Base-by-base conservation (phyloP, 2,329 filamentous ascomycete species). In the Paecilomyces formosus region DNA sequence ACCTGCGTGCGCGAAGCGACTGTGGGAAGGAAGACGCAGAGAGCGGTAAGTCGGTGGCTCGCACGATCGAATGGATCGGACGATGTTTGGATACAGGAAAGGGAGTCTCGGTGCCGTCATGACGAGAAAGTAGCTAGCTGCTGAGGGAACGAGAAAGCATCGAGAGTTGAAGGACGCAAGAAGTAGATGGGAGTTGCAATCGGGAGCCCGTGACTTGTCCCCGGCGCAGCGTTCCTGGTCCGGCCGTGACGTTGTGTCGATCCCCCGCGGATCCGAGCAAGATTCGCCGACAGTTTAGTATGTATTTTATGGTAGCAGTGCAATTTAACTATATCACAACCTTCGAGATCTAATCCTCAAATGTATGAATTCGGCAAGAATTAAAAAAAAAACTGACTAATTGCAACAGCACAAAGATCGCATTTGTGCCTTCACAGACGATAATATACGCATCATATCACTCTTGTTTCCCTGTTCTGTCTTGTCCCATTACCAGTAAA, bases 71-170 rank as follows among this genome's bases (percentile, higher is more conserved):
- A 80, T 71, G 15, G 80, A 78, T 57, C 85, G 84, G 72, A 87
- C 83, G 57, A 89, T 73, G 64, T 85, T 84, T 53, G 88, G 86
- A 64, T 88, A 89, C 18, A 90, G 78, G 67, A 89, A 89, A 15
- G 84, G 83, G 60, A 90, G 77, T 66, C 87, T 81, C 60, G 79
- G 76, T 24, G 82, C 79, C 62, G 86, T 80, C 85, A 90, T 90
- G 61, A 66, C 71, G 55, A 53, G 53, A 53, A 51, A 52, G 24
- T 1, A 26, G 24, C 7, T 26, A 58, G 54, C n/a, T 26, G 57
- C 21, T 18, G 45, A 30, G 51, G 31, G 35, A 58, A 18, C 55
- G 30, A 12, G 49, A 51, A 26, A 45, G 45, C 12, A 56, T 31
- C 13, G 55, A 26, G 58, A 30, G 31, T 55, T 21, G 35, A 18